Percentiles rank a stretch among this genome's conserved stretches.
Evolutionary conservation across 2,329 filamentous ascomycete genomes (phyloP).

Genomic region (Claviceps sp.): DNA sequence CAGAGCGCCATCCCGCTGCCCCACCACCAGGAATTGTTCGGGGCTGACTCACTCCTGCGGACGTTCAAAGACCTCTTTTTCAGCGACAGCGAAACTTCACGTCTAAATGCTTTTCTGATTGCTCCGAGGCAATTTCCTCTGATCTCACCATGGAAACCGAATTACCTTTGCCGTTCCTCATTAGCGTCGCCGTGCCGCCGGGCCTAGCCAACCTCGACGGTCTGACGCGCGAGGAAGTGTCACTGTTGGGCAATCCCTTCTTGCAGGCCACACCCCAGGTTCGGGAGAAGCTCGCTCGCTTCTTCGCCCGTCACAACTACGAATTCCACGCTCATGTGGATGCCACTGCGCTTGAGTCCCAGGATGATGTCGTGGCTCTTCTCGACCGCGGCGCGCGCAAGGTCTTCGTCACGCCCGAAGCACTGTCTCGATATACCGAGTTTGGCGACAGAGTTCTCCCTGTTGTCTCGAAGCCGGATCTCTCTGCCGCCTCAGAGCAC

Average conservation of each 20-base stretch:
- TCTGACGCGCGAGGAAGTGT: constrained; percentile 42
- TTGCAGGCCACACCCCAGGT: constrained; percentile 37
- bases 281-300: constrained; percentile 31
- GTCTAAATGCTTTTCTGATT: not conserved
- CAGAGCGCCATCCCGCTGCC: no score
- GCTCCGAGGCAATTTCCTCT: not conserved
- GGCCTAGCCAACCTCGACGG: constrained; percentile 36
- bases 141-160: constrained; percentile 46
- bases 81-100: no score
- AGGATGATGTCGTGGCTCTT: constrained; percentile 63
- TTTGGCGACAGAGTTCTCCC: constrained; percentile 45
- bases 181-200: constrained; percentile 40
- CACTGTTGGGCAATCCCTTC: constrained; percentile 45
- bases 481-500: constrained; percentile 32
- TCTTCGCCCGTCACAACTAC: constrained; percentile 35
- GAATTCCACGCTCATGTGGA: constrained; percentile 60
- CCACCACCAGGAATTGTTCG: no score
- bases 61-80: no score
- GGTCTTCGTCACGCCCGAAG: constrained; percentile 64
- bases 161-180: constrained; percentile 48
- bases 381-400: constrained; percentile 76
- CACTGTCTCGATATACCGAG: constrained; percentile 45
- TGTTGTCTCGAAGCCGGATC: constrained; percentile 30
- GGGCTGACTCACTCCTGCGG: no score
- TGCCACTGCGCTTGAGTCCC: constrained; percentile 52